Percentiles rank a stretch among this genome's conserved stretches.
These are phyloP conservation scores for Suhomyces ambrosiae DNA, from an alignment of 1,139 yeast species.

Conservation along the genomic window DNA sequence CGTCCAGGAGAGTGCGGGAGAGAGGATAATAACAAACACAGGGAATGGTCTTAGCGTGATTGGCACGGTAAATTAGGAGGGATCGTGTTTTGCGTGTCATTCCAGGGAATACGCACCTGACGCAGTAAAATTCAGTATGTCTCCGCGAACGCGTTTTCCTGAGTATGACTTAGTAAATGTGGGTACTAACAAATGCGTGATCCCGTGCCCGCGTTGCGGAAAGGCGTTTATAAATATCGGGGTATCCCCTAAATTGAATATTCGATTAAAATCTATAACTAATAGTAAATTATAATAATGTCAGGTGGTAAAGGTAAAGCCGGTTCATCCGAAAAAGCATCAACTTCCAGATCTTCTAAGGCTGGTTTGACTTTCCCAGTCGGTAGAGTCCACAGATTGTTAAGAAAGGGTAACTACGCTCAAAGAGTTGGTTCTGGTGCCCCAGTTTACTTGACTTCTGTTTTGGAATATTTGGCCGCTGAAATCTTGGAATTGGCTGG, in stretches of 20 bases:
- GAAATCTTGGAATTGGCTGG: constrained; percentile 59
- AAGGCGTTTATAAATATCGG: constrained; percentile 8
- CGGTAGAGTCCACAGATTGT: constrained; percentile 58
- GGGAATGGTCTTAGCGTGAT: neutral
- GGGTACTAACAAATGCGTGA: constrained; percentile 1
- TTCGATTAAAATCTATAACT: constrained; percentile 11
- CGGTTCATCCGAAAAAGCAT: constrained; percentile 54
- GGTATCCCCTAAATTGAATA: constrained; percentile 4
- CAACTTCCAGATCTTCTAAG: constrained; percentile 55
- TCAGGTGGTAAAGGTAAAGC: constrained; percentile 60
- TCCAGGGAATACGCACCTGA: constrained; percentile 10
- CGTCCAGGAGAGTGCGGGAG: constrained; percentile 9
- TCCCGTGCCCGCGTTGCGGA: constrained; percentile 4
- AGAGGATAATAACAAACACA: constrained; percentile 4
- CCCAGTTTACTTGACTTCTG: constrained; percentile 56
- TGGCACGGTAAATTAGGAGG: neutral
- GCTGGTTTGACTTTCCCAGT: constrained; percentile 60
- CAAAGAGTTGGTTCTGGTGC: constrained; percentile 61
- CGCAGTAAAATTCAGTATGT: constrained; percentile 8
- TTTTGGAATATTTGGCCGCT: constrained; percentile 55
- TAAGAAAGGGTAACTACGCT: constrained; percentile 58
- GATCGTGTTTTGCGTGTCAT: constrained; percentile 6
- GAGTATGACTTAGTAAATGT: constrained; percentile 10
- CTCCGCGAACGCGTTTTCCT: constrained; percentile 10
- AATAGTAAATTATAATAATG: constrained; percentile 30